Base-by-base conservation (phyloP, 176 grass and related monocot genomes). In the Panicum miliaceum region DNA sequence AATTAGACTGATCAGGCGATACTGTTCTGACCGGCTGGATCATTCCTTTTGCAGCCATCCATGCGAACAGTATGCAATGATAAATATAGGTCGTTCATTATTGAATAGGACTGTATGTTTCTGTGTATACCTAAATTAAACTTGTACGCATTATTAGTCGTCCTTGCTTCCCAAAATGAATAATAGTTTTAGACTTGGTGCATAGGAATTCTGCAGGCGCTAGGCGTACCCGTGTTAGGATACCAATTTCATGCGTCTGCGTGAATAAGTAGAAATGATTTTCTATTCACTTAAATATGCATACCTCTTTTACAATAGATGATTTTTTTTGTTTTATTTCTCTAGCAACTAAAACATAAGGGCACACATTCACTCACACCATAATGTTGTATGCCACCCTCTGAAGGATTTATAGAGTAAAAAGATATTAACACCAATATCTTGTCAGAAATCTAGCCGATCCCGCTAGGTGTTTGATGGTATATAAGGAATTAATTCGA, bases 41-140 rank as follows among this genome's bases (percentile, higher is more conserved):
- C 54, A 79, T 79, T 54, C 76, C 68, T 70, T 86, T 86, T 86
- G 76, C 84, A 73, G 45, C 76, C 68, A 12, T 27, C 60, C 46
- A 62, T 62, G 47, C 45, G 40, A 48, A 60, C 65, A 26, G 53
- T 48, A 52, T 34, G 26, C 43, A 50, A 32, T 73, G 43, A 29
- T 46, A 47, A 71, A 16, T 29, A 19, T 48, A 48, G 69, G 69
- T 50, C 69, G 27, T 72, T 72, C 40, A 72, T 72, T 72, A 72
- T 32, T 71, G 29, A 32, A 32, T 23, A 47, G 42, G 9, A 72
- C 43, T 9, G 69, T 48, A 1, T 47, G 43, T 48, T 26, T 48
- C 69, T 48, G 68, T 47, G 9, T 71, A 29, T 71, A 71, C 42
- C 42, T 47, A 14, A 27, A 72, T 29, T 29, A 45, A 48, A 48